Evolutionary conservation across 2,329 filamentous ascomycete species (phyloP), one percentile per base, ranked within the genome.

Genomic region (Epichloe hybrida): DNA sequence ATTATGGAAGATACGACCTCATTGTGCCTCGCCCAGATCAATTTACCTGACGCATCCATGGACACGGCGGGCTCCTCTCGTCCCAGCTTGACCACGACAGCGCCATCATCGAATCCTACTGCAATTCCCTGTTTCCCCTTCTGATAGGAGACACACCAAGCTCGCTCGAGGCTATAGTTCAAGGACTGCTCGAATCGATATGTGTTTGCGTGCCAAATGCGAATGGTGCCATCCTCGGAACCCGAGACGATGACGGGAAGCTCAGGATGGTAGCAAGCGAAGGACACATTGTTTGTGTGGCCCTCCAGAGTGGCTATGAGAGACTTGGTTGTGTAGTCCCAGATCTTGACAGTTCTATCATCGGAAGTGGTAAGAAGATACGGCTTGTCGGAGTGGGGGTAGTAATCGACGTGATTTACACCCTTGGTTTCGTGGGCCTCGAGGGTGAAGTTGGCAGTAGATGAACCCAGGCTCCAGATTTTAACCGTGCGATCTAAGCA

Each of bases 261-360:
- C 69, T 97, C 91, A 2, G 93, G 93, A 69, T 98, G 93, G 66
- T 97, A 98, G 69, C 90, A 94, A 47, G 93, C 93, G 63, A 97
- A 98, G 3, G 90, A 96, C 46, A 98, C 93, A 63, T 98, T 98
- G 69, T 90, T 95, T 34, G 89, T 95, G 68, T 98, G 93, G 31
- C 93, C 93, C 68, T 98, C 93, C 46, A 98, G 77, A 3, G 91
- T 97, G 34, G 93, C 93, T 64, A 97, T 96, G 57, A 97, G 75
- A 12, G 89, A 93, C 72, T 98, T 98, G 46, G 90, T 97, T 12
- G 91, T 97, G 74, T 98, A 97, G 66, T 98, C 93, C 91, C 93
- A 98, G 50, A 98, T 81, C 75, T 97, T 97, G 61, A 97, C 88
- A 1, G 91, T 97, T 61, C 88, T 83, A 69, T 97, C 93, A 66